A percentile compares a stretch with the other conserved stretches of the same genome.
These are phyloP conservation scores for Polytolypa hystricis DNA, from an alignment of 2,329 filamentous ascomycete species.

Conservation along the genomic window DNA sequence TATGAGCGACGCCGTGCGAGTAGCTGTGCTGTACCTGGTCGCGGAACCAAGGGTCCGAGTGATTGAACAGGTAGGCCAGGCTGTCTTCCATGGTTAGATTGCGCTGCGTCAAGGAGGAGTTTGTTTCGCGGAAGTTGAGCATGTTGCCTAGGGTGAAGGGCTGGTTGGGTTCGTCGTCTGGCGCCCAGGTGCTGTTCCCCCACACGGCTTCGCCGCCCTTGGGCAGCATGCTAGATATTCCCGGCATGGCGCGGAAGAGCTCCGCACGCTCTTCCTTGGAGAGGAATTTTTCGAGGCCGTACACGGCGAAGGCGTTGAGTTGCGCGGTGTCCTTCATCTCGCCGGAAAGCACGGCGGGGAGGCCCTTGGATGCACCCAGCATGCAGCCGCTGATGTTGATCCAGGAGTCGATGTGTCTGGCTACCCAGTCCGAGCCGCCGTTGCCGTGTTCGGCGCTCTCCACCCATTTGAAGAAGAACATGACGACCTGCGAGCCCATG, in stretches of 20 bases:
- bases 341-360: constrained; percentile 82
- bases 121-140: constrained; percentile 64
- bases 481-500: constrained; percentile 93
- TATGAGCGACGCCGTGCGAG: constrained; percentile 80
- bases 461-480: constrained; percentile 72
- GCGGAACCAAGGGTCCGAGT: constrained; percentile 76
- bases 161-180: constrained; percentile 70
- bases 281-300: constrained; percentile 91
- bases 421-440: constrained; percentile 81
- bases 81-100: constrained; percentile 78
- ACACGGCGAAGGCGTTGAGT: constrained; percentile 90
- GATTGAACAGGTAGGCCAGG: constrained; percentile 64
- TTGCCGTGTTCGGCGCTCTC: constrained; percentile 65
- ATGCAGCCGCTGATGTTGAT: constrained; percentile 98
- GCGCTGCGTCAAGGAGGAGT: constrained; percentile 49
- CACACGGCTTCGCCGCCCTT: constrained; percentile 91
- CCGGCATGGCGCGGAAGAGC: constrained; percentile 93
- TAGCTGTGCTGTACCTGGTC: constrained; percentile 63
- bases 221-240: constrained; percentile 90
- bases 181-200: constrained; percentile 79
- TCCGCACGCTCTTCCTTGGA: constrained; percentile 83
- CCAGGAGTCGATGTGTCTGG: constrained; percentile 82
- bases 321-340: constrained; percentile 99
- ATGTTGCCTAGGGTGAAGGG: constrained; percentile 66
- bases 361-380: constrained; percentile 84